Conservation (phyloP, 441 rosid species). For the Kokia cookei region DNA sequence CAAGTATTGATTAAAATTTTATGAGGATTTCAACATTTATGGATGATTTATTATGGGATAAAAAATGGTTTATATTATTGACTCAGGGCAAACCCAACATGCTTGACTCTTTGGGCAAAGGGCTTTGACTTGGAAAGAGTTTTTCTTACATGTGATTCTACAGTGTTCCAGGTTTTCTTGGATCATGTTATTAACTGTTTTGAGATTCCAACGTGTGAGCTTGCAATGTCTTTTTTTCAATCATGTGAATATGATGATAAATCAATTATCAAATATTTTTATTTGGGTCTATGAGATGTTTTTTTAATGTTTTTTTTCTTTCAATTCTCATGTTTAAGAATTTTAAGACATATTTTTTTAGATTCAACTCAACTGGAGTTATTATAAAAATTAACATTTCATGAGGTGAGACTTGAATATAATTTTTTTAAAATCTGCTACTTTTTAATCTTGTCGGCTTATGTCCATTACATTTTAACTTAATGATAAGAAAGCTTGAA, state of each 20-base stretch:
- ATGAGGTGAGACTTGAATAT: too few relatives aligned
- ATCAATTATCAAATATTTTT: neutral
- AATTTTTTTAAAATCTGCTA: too few relatives aligned
- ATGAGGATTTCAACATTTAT: neutral
- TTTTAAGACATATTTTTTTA: too few relatives aligned
- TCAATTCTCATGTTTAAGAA: too few relatives aligned
- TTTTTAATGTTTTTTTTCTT: too few relatives aligned
- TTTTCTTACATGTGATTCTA: neutral
- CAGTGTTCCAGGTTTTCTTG: neutral
- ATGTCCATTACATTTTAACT: too few relatives aligned
- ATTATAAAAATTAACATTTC: too few relatives aligned
- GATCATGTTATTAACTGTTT: neutral
- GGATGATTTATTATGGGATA: neutral
- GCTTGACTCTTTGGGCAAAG: neutral
- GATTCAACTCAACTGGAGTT: too few relatives aligned
- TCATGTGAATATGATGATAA: neutral
- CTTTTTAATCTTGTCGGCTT: too few relatives aligned
- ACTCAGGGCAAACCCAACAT: neutral
- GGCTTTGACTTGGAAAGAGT: neutral
- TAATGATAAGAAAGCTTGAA: too few relatives aligned
- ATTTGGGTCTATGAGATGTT: neutral
- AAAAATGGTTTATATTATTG: neutral
- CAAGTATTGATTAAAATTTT: neutral
- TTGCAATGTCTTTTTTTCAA: neutral
- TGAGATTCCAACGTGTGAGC: neutral